Conservation (phyloP, 805 yeast genomes). For the Pichia ethanolica region DNA sequence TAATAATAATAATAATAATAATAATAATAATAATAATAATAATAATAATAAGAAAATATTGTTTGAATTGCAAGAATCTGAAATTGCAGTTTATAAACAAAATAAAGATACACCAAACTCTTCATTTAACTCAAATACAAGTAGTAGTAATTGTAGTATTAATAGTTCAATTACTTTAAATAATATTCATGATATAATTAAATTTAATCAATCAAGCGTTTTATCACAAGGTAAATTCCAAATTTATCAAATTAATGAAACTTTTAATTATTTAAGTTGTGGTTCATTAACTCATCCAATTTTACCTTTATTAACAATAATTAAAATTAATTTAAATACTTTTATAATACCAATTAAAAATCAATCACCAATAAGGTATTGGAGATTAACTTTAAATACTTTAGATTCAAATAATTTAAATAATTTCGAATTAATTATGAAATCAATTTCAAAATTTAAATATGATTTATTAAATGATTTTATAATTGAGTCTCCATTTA, state of each 20-base stretch:
- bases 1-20: too few species aligned
- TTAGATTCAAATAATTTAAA: conserved; percentile 24
- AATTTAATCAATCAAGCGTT: conserved; percentile 17
- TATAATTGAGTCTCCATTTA: conserved; percentile 7
- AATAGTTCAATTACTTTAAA: too few species aligned
- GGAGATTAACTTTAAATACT: conserved; percentile 45
- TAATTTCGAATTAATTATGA: conserved; percentile 22
- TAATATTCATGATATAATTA: conserved; percentile 1
- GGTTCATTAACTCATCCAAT: conserved; percentile 71
- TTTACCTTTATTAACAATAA: conserved; percentile 52
- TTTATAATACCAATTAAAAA: conserved; percentile 61
- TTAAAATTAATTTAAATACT: conserved; percentile 40
- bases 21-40: too few species aligned
- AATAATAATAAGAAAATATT: neutral
- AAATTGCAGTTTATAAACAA: conserved; percentile 11
- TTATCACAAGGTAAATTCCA: conserved; percentile 55
- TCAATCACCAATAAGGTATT: conserved; percentile 73
- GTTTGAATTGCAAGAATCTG: conserved; percentile 8
- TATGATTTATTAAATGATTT: conserved; percentile 3
- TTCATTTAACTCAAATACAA: neutral
- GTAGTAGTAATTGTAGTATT: neutral
- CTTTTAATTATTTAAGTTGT: conserved; percentile 48
- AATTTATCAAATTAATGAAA: conserved; percentile 47
- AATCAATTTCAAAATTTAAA: conserved; percentile 15
- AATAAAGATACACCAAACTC: neutral